phyloP scores from a whole-genome alignment of 106 monocot genomes.

The Dendrobium nobile region DNA sequence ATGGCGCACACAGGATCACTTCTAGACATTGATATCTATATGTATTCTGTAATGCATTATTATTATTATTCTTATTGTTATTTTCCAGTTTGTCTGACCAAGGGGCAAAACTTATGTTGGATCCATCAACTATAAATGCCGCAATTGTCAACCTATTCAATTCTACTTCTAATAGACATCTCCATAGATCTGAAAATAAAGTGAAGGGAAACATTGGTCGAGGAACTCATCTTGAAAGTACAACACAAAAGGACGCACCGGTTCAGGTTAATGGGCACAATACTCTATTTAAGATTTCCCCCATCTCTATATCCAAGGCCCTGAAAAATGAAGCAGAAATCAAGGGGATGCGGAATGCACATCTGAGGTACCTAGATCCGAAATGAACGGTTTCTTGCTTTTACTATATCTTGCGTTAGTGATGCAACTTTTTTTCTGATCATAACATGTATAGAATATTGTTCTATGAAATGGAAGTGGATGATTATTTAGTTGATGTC shows the following conservation, averaged over 20 bases:
- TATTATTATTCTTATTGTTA: neutral
- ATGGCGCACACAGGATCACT: neutral
- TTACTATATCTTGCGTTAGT: neutral
- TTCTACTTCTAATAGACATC: conserved; percentile 50
- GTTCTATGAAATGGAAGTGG: neutral
- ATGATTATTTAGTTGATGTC: conserved; percentile 1
- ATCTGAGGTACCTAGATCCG: conserved; percentile 56
- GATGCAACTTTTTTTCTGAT: neutral
- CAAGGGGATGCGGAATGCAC: conserved; percentile 82
- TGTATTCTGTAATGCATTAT: neutral
- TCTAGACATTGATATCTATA: neutral
- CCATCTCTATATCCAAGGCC: conserved; percentile 62
- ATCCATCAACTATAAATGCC: conserved; percentile 79
- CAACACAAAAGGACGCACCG: conserved; percentile 3
- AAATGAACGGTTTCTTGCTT: neutral
- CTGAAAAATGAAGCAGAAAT: conserved; percentile 82
- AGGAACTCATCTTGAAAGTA: conserved; percentile 9
- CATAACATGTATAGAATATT: neutral
- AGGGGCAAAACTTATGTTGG: conserved; percentile 62
- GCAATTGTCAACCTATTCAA: conserved; percentile 67
- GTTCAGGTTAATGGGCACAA: conserved; percentile 19
- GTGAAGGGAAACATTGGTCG: conserved; percentile 5
- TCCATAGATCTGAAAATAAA: conserved; percentile 12
- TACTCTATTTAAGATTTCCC: conserved; percentile 52
- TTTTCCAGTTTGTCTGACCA: conserved; percentile 52